phyloP scores from a whole-genome alignment of 192 early-diverging fungal species.

The Pilobolus umbonatus region DNA sequence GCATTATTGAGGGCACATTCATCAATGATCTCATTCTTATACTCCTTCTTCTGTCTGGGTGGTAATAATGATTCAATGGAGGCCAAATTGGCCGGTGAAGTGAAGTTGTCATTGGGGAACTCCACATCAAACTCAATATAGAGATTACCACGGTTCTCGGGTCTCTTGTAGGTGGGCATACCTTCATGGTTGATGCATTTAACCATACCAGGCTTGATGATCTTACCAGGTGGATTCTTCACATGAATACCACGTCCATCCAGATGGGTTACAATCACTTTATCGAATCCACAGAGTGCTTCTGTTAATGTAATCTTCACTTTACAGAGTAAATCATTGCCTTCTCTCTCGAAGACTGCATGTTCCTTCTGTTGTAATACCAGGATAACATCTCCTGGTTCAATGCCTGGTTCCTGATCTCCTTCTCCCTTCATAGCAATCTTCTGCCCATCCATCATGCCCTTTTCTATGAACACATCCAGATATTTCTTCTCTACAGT shows the following conservation, averaged over 20 bases:
- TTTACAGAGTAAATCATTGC: constrained; percentile 74
- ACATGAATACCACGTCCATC: constrained; percentile 86
- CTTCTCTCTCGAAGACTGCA: constrained; percentile 70
- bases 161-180: constrained; percentile 79
- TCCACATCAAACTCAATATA: constrained; percentile 82
- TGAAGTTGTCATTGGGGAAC: constrained; percentile 67
- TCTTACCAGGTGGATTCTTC: constrained; percentile 75
- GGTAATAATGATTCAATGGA: constrained; percentile 28
- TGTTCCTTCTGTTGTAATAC: constrained; percentile 84
- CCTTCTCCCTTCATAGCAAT: constrained; percentile 91
- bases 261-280: constrained; percentile 72
- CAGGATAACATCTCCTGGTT: constrained; percentile 91
- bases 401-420: constrained; percentile 89
- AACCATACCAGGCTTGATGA: constrained; percentile 84
- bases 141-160: constrained; percentile 79
- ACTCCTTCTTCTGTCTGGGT: constrained; percentile 1
- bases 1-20: constrained; percentile 39
- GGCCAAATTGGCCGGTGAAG: constrained; percentile 29
- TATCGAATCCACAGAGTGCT: constrained; percentile 88
- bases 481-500: constrained; percentile 83
- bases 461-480: constrained; percentile 91
- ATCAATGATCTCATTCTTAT: constrained; percentile 44
- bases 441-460: constrained; percentile 86
- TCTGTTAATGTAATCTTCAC: constrained; percentile 83
- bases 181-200: constrained; percentile 85